A percentile compares a stretch with the other conserved stretches of the same genome.
Evolutionary conservation across 305 asterid genomes (phyloP).

Genomic region (Plantago coronopus): DNA sequence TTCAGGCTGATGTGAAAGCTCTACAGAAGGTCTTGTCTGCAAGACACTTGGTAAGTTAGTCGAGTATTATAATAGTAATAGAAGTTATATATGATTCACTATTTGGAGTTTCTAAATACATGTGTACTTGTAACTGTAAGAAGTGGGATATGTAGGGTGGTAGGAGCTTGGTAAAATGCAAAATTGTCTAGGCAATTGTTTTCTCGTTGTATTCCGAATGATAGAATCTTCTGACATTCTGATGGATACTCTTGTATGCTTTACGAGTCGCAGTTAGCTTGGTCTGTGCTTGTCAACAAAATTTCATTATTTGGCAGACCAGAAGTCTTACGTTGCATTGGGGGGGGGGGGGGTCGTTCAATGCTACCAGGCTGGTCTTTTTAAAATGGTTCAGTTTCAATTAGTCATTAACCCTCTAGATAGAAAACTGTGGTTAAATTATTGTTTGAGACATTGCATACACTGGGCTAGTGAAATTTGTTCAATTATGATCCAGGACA

Average conservation of each 20-base stretch:
- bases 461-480: too few species aligned
- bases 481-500: too few species aligned
- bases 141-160: not conserved
- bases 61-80: slow-evolving; percentile 2
- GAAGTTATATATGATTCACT: not conserved
- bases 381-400: not conserved
- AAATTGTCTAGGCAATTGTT: not conserved
- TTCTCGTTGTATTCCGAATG: not conserved
- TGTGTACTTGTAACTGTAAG: not conserved
- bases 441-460: too few species aligned
- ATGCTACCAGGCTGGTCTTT: too few species aligned
- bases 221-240: not conserved
- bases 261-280: not conserved
- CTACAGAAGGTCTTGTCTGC: slow-evolving; percentile 83
- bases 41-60: slow-evolving; percentile 72
- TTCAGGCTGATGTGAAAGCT: slow-evolving; percentile 95
- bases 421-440: too few species aligned
- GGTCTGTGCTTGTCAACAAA: too few species aligned
- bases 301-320: not conserved
- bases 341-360: not conserved
- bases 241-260: not conserved
- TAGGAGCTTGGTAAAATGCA: not conserved
- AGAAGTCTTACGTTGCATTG: too few species aligned
- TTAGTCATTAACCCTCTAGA: not conserved
- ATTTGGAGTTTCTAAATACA: not conserved